Evolutionary conservation across 768 basidiomycete genomes (phyloP).

Genomic region (Mycena galericulata): DNA sequence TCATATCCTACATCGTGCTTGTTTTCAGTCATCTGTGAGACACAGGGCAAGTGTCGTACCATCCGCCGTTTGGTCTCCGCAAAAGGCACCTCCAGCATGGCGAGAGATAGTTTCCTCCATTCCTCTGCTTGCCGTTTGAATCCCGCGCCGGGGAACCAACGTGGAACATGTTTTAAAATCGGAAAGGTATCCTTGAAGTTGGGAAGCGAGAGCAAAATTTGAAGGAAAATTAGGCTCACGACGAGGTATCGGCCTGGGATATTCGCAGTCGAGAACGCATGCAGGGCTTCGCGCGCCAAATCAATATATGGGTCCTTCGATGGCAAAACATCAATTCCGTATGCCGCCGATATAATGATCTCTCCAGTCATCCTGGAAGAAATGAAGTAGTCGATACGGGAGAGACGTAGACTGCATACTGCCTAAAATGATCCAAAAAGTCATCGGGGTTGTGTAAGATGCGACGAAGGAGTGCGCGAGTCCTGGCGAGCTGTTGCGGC

Average conservation of each 20-base stretch:
- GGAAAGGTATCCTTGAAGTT: background rate
- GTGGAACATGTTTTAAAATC: no score
- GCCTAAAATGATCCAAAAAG: constrained; percentile 42
- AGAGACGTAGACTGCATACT: constrained; percentile 30
- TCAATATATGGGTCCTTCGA: constrained; percentile 42
- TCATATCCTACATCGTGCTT: no score
- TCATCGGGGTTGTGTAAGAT: constrained; percentile 40
- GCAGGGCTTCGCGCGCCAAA: constrained; percentile 39
- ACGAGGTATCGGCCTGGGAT: constrained; percentile 47
- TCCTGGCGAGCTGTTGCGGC: constrained; percentile 37
- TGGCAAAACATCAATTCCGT: constrained; percentile 42
- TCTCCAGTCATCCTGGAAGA: constrained; percentile 38
- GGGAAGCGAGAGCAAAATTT: no score
- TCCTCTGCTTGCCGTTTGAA: background rate
- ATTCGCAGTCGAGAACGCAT: constrained; percentile 35
- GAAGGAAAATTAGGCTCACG: constrained; percentile 14
- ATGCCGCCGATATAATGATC: constrained; percentile 38
- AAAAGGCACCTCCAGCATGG: background rate
- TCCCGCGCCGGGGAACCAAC: background rate
- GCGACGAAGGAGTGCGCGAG: constrained; percentile 39
- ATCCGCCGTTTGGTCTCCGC: background rate
- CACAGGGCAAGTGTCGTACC: background rate
- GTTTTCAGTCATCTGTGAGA: background rate
- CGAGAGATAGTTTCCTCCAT: background rate
- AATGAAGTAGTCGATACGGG: background rate